phyloP scores from a whole-genome alignment of 352 stramenopile species.

The Phytopythium mirpurense region DNA sequence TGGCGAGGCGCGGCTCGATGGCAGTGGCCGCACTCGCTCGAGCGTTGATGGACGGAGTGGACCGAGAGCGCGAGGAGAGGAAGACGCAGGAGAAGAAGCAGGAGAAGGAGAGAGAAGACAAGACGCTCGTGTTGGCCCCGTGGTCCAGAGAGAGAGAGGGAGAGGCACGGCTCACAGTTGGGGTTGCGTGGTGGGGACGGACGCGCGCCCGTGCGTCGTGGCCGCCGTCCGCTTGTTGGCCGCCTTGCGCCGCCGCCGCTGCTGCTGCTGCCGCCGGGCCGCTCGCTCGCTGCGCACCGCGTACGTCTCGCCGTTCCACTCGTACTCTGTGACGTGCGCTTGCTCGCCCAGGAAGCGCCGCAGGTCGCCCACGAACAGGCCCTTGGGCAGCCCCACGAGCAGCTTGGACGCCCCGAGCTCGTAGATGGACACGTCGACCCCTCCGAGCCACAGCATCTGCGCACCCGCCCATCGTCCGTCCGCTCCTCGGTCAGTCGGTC shows the following conservation, averaged over 20 bases:
- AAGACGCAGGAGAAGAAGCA: not conserved
- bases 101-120: not conserved
- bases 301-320: constrained; percentile 55
- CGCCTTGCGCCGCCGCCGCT: constrained; percentile 13
- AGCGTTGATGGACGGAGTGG: not conserved
- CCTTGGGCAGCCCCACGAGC: constrained; percentile 62
- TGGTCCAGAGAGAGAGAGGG: too few relatives aligned
- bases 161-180: constrained; percentile 25
- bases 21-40: not conserved
- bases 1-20: too few relatives aligned
- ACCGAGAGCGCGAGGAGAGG: not conserved
- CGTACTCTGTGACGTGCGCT: constrained; percentile 46
- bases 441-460: constrained; percentile 75
- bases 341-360: constrained; percentile 48
- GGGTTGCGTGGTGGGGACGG: constrained; percentile 7
- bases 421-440: constrained; percentile 64
- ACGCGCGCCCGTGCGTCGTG: not conserved
- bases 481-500: too few relatives aligned
- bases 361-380: constrained; percentile 40
- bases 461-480: too few relatives aligned
- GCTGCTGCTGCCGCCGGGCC: constrained; percentile 9
- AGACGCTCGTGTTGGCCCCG: constrained; percentile 3
- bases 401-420: constrained; percentile 52
- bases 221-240: constrained; percentile 15
- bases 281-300: not conserved